Base-by-base conservation (phyloP, 371 early-diverging fungal genomes). In the Saksenaea oblongispora region DNA sequence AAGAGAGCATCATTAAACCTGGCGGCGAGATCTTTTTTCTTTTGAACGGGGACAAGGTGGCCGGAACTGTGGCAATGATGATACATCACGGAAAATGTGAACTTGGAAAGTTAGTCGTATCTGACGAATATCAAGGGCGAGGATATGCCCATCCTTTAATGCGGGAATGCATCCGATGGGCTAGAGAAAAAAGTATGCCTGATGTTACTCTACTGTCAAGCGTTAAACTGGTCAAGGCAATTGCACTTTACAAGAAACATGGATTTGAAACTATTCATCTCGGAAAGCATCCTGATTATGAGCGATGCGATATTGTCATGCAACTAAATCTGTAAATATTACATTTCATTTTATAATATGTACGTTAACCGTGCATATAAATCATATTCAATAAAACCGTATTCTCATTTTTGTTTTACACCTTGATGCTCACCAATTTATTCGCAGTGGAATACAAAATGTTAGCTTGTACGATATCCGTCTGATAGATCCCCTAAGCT, bases 131-230 rank as follows among this genome's bases (percentile, higher is more conserved):
- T n/a, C 62, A 54, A 14, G 68, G 69, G 15, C 62, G 54, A 58
- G 72, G 72, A 0, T 68, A 62, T 55, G 63, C 68, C 10, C 63
- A 72, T 39, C 60, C 62, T 22, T 31, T 72, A 8, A 60, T 72
- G 72, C 14, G 51, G 1, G 69, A 65, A n/a, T 36, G 35, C 26
- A 59, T 68, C 15, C 7, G 44, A 3, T 68, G 72, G 69, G 66
- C 69, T 2, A 56, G 60, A 47, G 47, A 54, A 13, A 14, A 57
- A 34, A 47, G 55, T 14, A 36, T 26, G 13, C 58, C 66, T 10
- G 59, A 17, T 8, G 57, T 72, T 24, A 53, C 59, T 1, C 55
- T 65, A 41, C 35, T 68, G 11, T 18, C 51, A 17, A 22, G 11
- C 22, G 24, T 47, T 10, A 47, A 14, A 13, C 35, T 61, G 11